Percentiles rank a stretch among this genome's conserved stretches.
Conservation (phyloP, 345 rosid genomes). For the Citrus cavaleriei region DNA sequence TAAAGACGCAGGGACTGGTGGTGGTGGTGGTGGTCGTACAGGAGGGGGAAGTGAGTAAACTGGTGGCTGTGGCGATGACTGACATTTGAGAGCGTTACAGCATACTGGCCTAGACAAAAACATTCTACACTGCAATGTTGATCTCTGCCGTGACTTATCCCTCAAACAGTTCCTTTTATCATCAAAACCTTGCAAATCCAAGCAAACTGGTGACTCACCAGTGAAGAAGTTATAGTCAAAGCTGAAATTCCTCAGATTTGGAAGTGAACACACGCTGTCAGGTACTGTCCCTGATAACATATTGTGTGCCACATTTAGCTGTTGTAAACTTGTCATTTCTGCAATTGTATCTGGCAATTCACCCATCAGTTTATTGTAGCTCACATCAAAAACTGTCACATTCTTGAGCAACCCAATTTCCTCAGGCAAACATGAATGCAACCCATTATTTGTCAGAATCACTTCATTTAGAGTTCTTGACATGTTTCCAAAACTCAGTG, state of each 20-base stretch:
- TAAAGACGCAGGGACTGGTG: background rate
- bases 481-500: constrained; percentile 63
- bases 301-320: constrained; percentile 56
- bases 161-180: constrained; percentile 56
- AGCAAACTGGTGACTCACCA: constrained; percentile 43
- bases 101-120: constrained; percentile 44
- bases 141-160: constrained; percentile 43
- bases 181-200: constrained; percentile 28
- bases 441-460: constrained; percentile 53
- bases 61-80: constrained; percentile 6
- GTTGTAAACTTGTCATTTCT: constrained; percentile 48
- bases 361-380: constrained; percentile 60
- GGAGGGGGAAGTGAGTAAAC: background rate
- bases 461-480: constrained; percentile 59
- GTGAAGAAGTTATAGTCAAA: constrained; percentile 56
- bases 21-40: background rate
- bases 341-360: constrained; percentile 49
- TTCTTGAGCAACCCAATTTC: constrained; percentile 53
- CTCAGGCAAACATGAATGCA: constrained; percentile 58
- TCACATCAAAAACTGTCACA: constrained; percentile 59
- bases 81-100: constrained; percentile 52
- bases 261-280: constrained; percentile 44
- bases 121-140: constrained; percentile 53
- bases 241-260: constrained; percentile 53
- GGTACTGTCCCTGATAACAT: constrained; percentile 59